Evolutionary conservation across 306 rosid genomes (phyloP).

Genomic region (Mimosa bimucronata): DNA sequence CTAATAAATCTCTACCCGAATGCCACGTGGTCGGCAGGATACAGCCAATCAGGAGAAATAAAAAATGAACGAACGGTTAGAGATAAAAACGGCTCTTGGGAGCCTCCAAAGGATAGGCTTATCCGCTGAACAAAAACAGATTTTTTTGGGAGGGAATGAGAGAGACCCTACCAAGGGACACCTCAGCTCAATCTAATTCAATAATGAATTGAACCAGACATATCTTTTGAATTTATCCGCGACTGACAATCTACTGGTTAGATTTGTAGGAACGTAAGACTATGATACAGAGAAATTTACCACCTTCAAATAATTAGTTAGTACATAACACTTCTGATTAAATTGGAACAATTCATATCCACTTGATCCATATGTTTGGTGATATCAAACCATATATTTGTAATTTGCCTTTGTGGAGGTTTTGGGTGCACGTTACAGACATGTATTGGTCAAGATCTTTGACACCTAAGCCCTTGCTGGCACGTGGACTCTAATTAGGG

Average conservation of each 20-base stretch:
- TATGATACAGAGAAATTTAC: too few species aligned
- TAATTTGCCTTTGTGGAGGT: not conserved
- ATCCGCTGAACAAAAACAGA: not conserved
- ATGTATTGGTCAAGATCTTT: not conserved
- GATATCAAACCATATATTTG: not conserved
- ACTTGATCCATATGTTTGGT: not conserved
- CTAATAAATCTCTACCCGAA: too few species aligned
- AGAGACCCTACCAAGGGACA: not conserved
- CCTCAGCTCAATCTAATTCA: not conserved
- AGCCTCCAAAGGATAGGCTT: constrained; percentile 22
- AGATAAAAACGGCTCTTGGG: constrained; percentile 22
- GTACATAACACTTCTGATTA: too few species aligned
- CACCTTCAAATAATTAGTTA: too few species aligned
- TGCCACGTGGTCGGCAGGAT: constrained; percentile 23
- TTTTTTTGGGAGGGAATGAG: not conserved
- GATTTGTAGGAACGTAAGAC: too few species aligned
- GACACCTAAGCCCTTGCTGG: not conserved
- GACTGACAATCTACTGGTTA: too few species aligned
- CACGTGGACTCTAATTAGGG: not conserved
- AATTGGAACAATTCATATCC: too few species aligned
- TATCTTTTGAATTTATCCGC: too few species aligned
- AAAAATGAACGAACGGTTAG: not conserved
- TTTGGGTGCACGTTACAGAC: not conserved
- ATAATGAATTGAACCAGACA: not conserved
- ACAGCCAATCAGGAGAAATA: not conserved